A percentile compares a stretch with the other conserved stretches of the same genome.
Evolutionary conservation across 352 stramenopile genomes (phyloP).

Genomic region (Pythium phragmiticola): DNA sequence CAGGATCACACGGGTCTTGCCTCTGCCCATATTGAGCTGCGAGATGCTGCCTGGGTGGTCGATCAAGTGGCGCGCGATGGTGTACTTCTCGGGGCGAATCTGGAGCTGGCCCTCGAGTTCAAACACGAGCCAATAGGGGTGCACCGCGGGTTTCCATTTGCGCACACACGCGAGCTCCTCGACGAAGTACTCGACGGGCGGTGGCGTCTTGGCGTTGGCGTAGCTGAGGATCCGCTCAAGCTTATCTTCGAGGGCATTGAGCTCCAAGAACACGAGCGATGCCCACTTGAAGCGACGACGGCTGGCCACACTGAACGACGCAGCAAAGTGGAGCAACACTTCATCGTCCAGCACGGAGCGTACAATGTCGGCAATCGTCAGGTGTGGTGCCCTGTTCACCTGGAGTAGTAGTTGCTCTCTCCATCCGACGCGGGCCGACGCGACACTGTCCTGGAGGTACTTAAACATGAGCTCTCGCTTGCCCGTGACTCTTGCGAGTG

Average conservation of each 20-base stretch:
- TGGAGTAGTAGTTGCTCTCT: constrained; percentile 23
- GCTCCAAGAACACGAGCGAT: constrained; percentile 40
- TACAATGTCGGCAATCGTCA: constrained; percentile 42
- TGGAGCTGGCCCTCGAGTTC: constrained; percentile 81
- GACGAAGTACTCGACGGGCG: constrained; percentile 1
- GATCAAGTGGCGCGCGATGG: constrained; percentile 71
- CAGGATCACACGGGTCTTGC: constrained; percentile 86
- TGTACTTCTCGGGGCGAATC: constrained; percentile 79
- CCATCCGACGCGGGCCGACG: neutral
- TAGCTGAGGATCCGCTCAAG: constrained; percentile 35
- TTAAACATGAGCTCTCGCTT: constrained; percentile 22
- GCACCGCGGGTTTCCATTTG: constrained; percentile 49
- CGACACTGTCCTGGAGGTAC: constrained; percentile 7
- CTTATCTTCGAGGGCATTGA: constrained; percentile 82
- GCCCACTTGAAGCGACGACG: constrained; percentile 26
- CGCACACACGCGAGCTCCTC: constrained; percentile 14
- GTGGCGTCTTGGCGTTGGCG: constrained; percentile 2
- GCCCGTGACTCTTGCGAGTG: constrained; percentile 25
- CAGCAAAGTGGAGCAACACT: constrained; percentile 30
- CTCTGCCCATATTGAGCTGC: constrained; percentile 87
- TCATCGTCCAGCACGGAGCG: constrained; percentile 37
- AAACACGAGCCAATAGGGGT: constrained; percentile 86
- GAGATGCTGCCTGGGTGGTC: constrained; percentile 58
- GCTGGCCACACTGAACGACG: constrained; percentile 26
- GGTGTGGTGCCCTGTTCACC: constrained; percentile 27